Conservation (phyloP, 805 yeast species). For the Candida mattraensis region DNA sequence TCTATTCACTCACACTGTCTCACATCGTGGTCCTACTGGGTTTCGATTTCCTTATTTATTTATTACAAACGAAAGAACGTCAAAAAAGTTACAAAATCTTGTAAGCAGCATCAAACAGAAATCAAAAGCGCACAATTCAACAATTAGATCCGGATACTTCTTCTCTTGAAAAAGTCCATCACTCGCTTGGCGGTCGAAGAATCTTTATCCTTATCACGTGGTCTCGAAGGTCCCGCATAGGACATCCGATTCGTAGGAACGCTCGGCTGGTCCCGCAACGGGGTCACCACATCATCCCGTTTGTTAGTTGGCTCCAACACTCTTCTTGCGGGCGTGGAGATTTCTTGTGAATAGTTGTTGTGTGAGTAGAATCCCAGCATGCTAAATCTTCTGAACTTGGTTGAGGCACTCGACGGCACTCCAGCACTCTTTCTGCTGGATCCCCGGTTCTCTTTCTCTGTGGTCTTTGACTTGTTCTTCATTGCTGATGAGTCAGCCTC, state of each 20-base stretch:
- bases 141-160: constrained; percentile 45
- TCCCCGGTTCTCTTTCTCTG: constrained; percentile 27
- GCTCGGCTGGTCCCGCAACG: constrained; percentile 15
- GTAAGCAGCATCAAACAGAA: neutral
- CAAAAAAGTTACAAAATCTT: no score
- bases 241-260: constrained; percentile 36
- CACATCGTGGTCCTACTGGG: no score
- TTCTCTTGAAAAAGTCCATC: constrained; percentile 75
- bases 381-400: constrained; percentile 34
- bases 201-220: constrained; percentile 42
- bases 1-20: no score
- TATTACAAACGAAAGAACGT: neutral
- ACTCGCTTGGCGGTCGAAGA: constrained; percentile 77
- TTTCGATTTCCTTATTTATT: constrained; percentile 4
- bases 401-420: constrained; percentile 13
- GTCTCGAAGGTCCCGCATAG: constrained; percentile 12
- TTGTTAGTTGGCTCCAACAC: constrained; percentile 20
- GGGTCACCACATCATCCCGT: constrained; percentile 6
- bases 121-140: neutral
- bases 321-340: constrained; percentile 11
- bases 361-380: constrained; percentile 32
- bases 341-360: constrained; percentile 15
- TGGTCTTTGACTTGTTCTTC: constrained; percentile 2
- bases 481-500: constrained; percentile 2
- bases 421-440: constrained; percentile 19